Evolutionary conservation across 163 green algal genomes (phyloP), one percentile per base, ranked within the genome.

Genomic region (Smithsoniella earleae): DNA sequence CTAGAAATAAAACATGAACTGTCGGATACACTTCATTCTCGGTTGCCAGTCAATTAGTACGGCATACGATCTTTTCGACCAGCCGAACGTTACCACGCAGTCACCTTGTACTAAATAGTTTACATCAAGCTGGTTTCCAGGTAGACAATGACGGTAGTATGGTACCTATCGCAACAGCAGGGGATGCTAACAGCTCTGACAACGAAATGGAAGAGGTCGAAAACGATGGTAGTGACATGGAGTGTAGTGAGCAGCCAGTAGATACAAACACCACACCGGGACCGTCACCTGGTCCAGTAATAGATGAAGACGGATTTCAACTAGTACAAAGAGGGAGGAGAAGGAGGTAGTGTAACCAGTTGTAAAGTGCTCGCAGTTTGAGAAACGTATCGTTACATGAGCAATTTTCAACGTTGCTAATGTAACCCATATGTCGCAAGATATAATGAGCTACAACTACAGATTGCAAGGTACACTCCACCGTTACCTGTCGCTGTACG

Each of bases 281-380:
- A 31, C 34, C 30, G 43, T 64, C 44, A 2, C 46, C 38, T 16
- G 76, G 30, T 18, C 86, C 86, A 2, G 52, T 89, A 1, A 80
- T 91, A 37, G 85, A 91, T 66, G 81, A 81, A 25, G 86, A 91
- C 66, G 86, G 86, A 2, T 91, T 91, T 76, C 73, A 80, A 10
- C 46, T 86, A 36, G 86, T 91, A 45, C 85, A 90, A 62, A 81
- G 77, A 63, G 76, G 78, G 28, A 52, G 82, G 8, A 49, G 75
- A 43, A 22, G 31, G 43, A 25, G 44, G 54, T 69, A 43, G 37
- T n/a, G n/a, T n/a, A n/a, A n/a, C n/a, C n/a, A n/a, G n/a, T n/a
- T n/a, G n/a, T n/a, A n/a, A n/a, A n/a, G n/a, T n/a, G n/a, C n/a
- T n/a, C n/a, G n/a, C n/a, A n/a, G n/a, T n/a, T n/a, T n/a, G n/a